Percentiles rank a stretch among this genome's conserved stretches.
phyloP scores from a whole-genome alignment of 768 basidiomycete genomes.

The Nidularia pulvinata region DNA sequence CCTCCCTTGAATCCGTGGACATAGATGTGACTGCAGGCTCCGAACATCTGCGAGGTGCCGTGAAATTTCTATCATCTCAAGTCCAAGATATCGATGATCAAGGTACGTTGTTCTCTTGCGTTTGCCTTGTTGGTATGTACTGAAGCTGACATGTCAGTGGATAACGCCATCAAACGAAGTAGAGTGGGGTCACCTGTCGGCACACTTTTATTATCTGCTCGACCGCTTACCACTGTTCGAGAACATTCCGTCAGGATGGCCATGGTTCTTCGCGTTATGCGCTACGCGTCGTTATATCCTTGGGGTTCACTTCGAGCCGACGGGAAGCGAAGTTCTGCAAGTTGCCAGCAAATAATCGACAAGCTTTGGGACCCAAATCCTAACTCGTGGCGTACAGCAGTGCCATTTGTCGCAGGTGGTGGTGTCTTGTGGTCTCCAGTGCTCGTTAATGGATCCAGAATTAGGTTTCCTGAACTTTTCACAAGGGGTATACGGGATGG shows the following conservation, averaged over 20 bases:
- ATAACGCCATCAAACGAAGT: slow-evolving; percentile 31
- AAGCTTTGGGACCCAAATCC: slow-evolving; percentile 43
- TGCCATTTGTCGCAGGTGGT: slow-evolving; percentile 53
- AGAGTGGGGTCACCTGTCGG: slow-evolving; percentile 44
- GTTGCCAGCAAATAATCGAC: slow-evolving; percentile 44
- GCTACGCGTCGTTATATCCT: slow-evolving; percentile 70
- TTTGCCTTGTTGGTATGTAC: not conserved
- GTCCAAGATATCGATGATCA: slow-evolving; percentile 38
- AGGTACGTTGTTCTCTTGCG: slow-evolving; percentile 28
- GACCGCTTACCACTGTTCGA: slow-evolving; percentile 25
- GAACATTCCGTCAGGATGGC: slow-evolving; percentile 34
- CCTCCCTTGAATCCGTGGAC: slow-evolving; percentile 21
- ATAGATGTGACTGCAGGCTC: slow-evolving; percentile 27
- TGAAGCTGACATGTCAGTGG: slow-evolving; percentile 30
- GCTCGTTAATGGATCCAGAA: slow-evolving; percentile 16
- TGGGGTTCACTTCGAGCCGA: slow-evolving; percentile 77
- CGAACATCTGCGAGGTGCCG: slow-evolving; percentile 34
- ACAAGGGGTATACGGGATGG: not conserved
- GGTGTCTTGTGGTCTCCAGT: slow-evolving; percentile 68
- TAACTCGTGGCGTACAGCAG: slow-evolving; percentile 8
- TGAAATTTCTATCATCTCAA: slow-evolving; percentile 28
- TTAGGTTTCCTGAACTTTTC: no score
- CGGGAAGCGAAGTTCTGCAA: slow-evolving; percentile 45
- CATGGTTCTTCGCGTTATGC: slow-evolving; percentile 55
- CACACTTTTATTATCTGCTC: slow-evolving; percentile 45